Conservation (phyloP, 2,329 filamentous ascomycete genomes). For the Pseudogymnoascus sp. region DNA sequence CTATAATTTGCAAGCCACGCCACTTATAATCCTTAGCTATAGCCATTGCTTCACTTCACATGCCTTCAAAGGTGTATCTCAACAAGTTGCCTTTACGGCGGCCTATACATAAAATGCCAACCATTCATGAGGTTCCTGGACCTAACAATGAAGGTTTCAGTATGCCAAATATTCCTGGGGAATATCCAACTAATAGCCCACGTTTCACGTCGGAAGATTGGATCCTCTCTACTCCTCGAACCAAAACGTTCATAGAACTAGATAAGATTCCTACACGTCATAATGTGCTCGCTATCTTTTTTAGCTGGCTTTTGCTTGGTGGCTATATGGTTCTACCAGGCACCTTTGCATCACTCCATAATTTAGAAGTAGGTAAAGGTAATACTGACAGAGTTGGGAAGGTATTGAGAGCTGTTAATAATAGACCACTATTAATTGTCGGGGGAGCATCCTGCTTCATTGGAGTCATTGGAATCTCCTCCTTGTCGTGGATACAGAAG, state of each 20-base stretch:
- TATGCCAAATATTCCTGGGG: neutral
- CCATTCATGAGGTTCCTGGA: neutral
- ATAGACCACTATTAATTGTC: neutral
- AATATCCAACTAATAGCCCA: neutral
- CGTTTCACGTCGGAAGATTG: neutral
- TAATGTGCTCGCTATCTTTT: slow-evolving; percentile 25
- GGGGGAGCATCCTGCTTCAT: neutral
- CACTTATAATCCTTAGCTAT: neutral
- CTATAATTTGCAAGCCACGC: neutral
- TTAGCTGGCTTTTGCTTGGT: slow-evolving; percentile 24
- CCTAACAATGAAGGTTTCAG: neutral
- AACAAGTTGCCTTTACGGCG: neutral
- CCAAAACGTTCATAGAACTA: neutral
- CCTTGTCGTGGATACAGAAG: neutral
- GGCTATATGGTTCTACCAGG: slow-evolving; percentile 27
- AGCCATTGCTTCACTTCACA: neutral
- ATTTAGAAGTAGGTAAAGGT: neutral
- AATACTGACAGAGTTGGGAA: neutral
- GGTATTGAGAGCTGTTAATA: neutral
- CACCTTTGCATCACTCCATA: slow-evolving; percentile 22
- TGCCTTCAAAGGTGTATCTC: neutral
- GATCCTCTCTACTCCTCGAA: neutral
- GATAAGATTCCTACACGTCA: neutral
- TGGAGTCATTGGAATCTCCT: neutral
- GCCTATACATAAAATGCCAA: neutral